A percentile compares a stretch with the other conserved stretches of the same genome.
Evolutionary conservation across 1,139 yeast species (phyloP).

Genomic region (Pichia terricola): DNA sequence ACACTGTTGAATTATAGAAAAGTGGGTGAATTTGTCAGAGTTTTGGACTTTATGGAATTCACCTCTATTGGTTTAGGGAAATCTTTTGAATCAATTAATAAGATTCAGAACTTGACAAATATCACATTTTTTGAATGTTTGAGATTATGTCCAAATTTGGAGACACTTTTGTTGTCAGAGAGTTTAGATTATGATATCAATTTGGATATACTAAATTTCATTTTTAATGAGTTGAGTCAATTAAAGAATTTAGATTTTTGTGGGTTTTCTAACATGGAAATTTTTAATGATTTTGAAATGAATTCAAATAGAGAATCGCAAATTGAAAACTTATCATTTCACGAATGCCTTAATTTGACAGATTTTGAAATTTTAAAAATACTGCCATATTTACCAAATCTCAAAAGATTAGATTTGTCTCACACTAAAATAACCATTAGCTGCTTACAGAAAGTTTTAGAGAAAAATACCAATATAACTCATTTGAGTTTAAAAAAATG

Average conservation of each 20-base stretch:
- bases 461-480: slow-evolving; percentile 50
- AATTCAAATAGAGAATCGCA: no score
- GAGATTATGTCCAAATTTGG: slow-evolving; percentile 45
- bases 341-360: slow-evolving; percentile 78
- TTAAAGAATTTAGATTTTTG: slow-evolving; percentile 77
- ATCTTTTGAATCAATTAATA: slow-evolving; percentile 81
- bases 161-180: slow-evolving; percentile 77
- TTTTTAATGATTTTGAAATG: slow-evolving; percentile 34
- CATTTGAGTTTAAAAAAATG: slow-evolving; percentile 78
- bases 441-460: slow-evolving; percentile 37
- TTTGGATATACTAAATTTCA: slow-evolving; percentile 42
- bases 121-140: slow-evolving; percentile 59
- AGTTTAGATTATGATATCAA: slow-evolving; percentile 81
- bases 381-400: slow-evolving; percentile 46
- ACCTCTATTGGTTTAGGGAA: slow-evolving; percentile 88
- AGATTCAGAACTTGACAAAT: slow-evolving; percentile 83
- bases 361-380: slow-evolving; percentile 45
- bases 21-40: slow-evolving; percentile 60
- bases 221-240: slow-evolving; percentile 51
- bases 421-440: slow-evolving; percentile 69
- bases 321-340: slow-evolving; percentile 57
- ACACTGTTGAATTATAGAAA: slow-evolving; percentile 37
- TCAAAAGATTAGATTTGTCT: slow-evolving; percentile 67
- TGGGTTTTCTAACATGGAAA: slow-evolving; percentile 71
- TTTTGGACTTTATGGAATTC: slow-evolving; percentile 79